These are phyloP conservation scores for Arthroderma sp. DNA, from an alignment of 2,329 filamentous ascomycete species.

Conservation along the genomic window DNA sequence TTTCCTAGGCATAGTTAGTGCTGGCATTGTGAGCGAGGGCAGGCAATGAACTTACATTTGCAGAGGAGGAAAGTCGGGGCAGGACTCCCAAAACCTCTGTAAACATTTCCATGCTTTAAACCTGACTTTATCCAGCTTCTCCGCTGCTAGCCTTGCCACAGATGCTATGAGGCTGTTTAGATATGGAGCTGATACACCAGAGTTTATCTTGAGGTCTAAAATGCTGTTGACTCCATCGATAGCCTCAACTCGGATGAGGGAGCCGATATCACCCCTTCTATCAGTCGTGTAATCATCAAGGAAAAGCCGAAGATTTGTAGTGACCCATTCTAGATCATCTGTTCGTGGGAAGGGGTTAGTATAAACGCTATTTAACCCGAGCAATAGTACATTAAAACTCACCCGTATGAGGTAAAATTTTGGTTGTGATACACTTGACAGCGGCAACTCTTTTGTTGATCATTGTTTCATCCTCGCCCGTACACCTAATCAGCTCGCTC, in stretches of 20 bases:
- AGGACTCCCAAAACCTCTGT: constrained; percentile 26
- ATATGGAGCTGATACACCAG: constrained; percentile 7
- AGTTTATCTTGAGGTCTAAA: constrained; percentile 13
- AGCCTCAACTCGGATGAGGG: constrained; percentile 68
- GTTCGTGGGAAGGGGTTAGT: constrained; percentile 10
- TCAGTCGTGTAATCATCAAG: constrained; percentile 87
- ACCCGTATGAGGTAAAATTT: constrained; percentile 27
- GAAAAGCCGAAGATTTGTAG: constrained; percentile 21
- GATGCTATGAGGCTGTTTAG: constrained; percentile 23
- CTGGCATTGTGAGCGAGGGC: constrained; percentile 9
- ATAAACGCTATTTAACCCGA: background rate
- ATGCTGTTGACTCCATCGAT: constrained; percentile 47
- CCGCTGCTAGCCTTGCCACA: constrained; percentile 58
- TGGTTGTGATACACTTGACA: constrained; percentile 25
- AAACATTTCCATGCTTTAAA: constrained; percentile 36
- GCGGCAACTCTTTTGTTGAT: constrained; percentile 31
- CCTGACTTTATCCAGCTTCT: constrained; percentile 83
- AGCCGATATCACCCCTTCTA: constrained; percentile 79
- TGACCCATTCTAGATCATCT: constrained; percentile 21
- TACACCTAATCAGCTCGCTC: constrained; percentile 21
- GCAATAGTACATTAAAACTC: constrained; percentile 7
- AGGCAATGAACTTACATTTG: constrained; percentile 27
- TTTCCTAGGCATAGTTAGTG: constrained; percentile 15
- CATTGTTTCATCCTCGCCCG: constrained; percentile 21
- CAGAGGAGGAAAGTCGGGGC: constrained; percentile 21